phyloP scores from a whole-genome alignment of 2,329 filamentous ascomycete genomes.

The Fusarium cyanostomum region DNA sequence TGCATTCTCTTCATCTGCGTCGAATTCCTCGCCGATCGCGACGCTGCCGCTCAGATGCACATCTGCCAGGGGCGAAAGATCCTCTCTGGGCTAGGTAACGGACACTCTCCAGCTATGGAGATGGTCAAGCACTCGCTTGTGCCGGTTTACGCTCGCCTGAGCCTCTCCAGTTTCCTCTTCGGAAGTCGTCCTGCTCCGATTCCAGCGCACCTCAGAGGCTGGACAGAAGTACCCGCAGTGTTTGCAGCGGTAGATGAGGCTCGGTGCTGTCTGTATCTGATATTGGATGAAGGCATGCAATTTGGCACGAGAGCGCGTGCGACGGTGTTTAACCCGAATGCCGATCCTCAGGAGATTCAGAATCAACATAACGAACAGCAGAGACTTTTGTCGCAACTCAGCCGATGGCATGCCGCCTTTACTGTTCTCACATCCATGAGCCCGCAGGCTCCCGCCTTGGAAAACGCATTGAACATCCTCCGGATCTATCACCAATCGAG shows the following conservation, averaged over 20 bases:
- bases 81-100: slow-evolving; percentile 47
- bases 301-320: slow-evolving; percentile 46
- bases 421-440: slow-evolving; percentile 42
- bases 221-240: slow-evolving; percentile 44
- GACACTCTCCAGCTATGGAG: slow-evolving; percentile 46
- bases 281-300: slow-evolving; percentile 52
- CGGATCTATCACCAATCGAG: slow-evolving; percentile 51
- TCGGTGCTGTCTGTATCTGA: slow-evolving; percentile 47
- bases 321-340: slow-evolving; percentile 40
- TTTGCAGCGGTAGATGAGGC: slow-evolving; percentile 50
- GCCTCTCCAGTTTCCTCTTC: slow-evolving; percentile 54
- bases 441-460: slow-evolving; percentile 19
- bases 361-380: slow-evolving; percentile 47
- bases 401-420: slow-evolving; percentile 47
- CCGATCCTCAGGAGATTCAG: slow-evolving; percentile 38
- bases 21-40: slow-evolving; percentile 63
- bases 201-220: slow-evolving; percentile 47
- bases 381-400: slow-evolving; percentile 43
- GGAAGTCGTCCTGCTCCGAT: slow-evolving; percentile 50
- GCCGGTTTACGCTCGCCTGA: slow-evolving; percentile 56
- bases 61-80: slow-evolving; percentile 56
- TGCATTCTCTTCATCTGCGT: slow-evolving; percentile 63
- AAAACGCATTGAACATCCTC: slow-evolving; percentile 43
- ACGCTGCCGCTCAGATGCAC: slow-evolving; percentile 55
- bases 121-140: slow-evolving; percentile 53